Base-by-base conservation (phyloP, 176 grass and related monocot species). In the Cenchrus purpureus region DNA sequence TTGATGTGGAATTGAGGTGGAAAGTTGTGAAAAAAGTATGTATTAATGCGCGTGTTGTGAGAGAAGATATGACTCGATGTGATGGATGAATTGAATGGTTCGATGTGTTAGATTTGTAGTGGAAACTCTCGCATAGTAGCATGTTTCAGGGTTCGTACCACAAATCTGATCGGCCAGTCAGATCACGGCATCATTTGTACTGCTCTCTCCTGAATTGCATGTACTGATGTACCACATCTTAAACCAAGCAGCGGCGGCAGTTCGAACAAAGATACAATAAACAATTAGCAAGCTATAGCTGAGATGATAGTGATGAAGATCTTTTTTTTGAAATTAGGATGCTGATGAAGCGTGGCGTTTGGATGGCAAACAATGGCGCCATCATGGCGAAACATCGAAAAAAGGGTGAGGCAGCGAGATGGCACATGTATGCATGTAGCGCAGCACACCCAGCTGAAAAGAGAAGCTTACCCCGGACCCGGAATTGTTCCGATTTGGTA, bases 401-500 rank as follows among this genome's bases (percentile, higher is more conserved):
- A 29, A 2, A 6, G 42, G 57, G 6, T 53, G 31, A 45, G 34
- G 63, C 48, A 29, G 45, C 14, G 70, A 55, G 65, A 65, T 14
- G 53, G 65, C 42, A 59, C 76, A 73, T 58, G 15, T 8, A 46
- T 64, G 42, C 59, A 50, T 31, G 40, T 14, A 15, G 45, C 22
- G 17, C 25, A 8, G 43, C 77, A 32, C 6, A 63, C 25, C 16
- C 45, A 43, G 71, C 15, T 34, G 43, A 65, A 77, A 68, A 48
- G 37, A 67, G 86, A 71, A 78, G 73, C 54, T 75, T 53, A 54
- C 31, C 54, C 60, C 60, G 10, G 22, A 22, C 57, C 13, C 14
- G 59, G 17, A 88, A 77, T 83, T 57, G 73, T 77, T 77, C 79
- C 15, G 63, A 44, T 19, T 70, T 12, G 79, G 73, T 62, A 61